These are phyloP conservation scores for Mycena capillaripes DNA, from an alignment of 768 basidiomycete species.

Conservation along the genomic window DNA sequence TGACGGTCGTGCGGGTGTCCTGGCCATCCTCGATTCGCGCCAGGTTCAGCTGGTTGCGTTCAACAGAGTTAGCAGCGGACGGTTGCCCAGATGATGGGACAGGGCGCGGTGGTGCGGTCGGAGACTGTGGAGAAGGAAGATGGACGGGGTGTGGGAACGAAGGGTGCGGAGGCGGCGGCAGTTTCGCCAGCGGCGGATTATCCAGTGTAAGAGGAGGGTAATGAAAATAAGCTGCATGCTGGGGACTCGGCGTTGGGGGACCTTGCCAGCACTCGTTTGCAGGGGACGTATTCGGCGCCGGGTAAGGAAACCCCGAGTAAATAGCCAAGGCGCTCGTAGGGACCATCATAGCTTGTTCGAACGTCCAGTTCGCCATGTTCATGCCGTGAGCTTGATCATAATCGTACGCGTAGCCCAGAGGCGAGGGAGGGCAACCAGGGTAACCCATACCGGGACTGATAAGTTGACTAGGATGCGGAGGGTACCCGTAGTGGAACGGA, in stretches of 20 bases:
- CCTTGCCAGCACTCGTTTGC: constrained; percentile 35
- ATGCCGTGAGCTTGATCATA: constrained; percentile 35
- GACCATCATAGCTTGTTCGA: constrained; percentile 45
- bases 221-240: constrained; percentile 26
- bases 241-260: constrained; percentile 20
- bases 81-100: constrained; percentile 4
- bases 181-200: constrained; percentile 23
- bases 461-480: constrained; percentile 15
- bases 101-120: constrained; percentile 4
- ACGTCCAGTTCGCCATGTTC: constrained; percentile 40
- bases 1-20: constrained; percentile 88
- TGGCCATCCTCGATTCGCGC: constrained; percentile 80
- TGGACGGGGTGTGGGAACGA: constrained; percentile 10
- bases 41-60: constrained; percentile 75
- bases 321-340: constrained; percentile 11
- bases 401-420: constrained; percentile 34
- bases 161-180: constrained; percentile 18
- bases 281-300: constrained; percentile 3
- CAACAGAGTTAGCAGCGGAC: constrained; percentile 35
- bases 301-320: constrained; percentile 25
- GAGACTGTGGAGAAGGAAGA: constrained; percentile 14
- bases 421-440: constrained; percentile 21
- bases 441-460: constrained; percentile 4
- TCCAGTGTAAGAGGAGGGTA: constrained; percentile 34
- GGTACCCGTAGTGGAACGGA: constrained; percentile 25